Evolutionary conservation across 495 filamentous ascomycete genomes (phyloP).

Genomic region (Cercophora samala): DNA sequence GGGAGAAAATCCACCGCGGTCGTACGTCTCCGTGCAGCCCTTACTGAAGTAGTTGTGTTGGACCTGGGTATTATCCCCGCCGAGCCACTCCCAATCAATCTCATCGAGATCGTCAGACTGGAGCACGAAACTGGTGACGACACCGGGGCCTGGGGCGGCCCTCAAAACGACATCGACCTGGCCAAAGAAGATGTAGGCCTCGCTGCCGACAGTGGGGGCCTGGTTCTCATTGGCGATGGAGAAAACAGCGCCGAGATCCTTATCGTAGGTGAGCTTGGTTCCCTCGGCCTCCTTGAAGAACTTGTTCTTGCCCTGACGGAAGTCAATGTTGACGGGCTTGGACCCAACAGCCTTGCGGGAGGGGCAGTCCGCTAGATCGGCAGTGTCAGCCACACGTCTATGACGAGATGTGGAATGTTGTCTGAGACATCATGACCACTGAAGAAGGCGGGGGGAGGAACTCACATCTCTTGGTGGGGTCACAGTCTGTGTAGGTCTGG

Average conservation of each 20-base stretch:
- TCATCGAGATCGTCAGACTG: conserved; percentile 92
- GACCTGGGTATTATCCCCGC: conserved; percentile 59
- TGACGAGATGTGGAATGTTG: conserved; percentile 13
- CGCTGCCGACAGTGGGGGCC: conserved; percentile 67
- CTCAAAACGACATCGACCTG: conserved; percentile 63
- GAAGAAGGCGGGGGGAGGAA: conserved; percentile 12
- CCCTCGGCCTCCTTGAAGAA: conserved; percentile 65
- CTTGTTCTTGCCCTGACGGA: conserved; percentile 61
- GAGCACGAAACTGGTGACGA: conserved; percentile 82
- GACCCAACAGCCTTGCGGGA: conserved; percentile 67
- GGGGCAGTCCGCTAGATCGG: conserved; percentile 53
- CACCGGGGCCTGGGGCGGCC: conserved; percentile 63
- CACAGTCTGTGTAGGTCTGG: conserved; percentile 74
- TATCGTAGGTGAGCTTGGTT: conserved; percentile 60
- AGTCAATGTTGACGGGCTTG: conserved; percentile 65
- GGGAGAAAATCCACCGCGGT: conserved; percentile 66
- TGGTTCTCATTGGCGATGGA: conserved; percentile 71
- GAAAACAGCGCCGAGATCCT: conserved; percentile 68
- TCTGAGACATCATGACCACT: background rate
- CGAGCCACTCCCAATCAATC: conserved; percentile 89
- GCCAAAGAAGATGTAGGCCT: conserved; percentile 78
- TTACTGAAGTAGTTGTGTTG: conserved; percentile 96
- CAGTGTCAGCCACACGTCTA: background rate
- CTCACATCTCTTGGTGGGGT: conserved; percentile 67
- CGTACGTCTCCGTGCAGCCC: conserved; percentile 70